Base-by-base conservation (phyloP, 768 basidiomycete genomes). In the Suillus brevipes region DNA sequence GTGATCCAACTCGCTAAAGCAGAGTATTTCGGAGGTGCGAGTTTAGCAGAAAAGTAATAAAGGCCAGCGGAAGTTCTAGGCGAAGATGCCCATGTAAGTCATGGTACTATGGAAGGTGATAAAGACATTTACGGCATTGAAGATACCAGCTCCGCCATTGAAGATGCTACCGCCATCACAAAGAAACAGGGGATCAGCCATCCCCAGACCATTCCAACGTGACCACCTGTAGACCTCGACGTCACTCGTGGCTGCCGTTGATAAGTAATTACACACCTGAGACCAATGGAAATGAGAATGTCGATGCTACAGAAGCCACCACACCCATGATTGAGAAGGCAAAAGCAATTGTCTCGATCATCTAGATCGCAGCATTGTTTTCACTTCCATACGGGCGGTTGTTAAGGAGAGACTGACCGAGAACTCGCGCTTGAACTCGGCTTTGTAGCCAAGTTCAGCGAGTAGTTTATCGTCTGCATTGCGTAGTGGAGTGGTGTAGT, bases 171-270 rank as follows among this genome's bases (percentile, higher is more conserved):
- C 6, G 83, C 80, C 78, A 87, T 80, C 34, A 91, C 90, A 66
- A 91, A 91, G 55, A 87, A 76, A 68, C 81, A 82, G 7, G 89
- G 90, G 68, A 90, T 88, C 34, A 90, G 76, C 90, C 89, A 91
- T 43, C 89, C 90, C 78, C 87, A 91, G 23, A 90, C 84, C 83
- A 91, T 86, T 18, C 90, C 90, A 28, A 89, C 88, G 75, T 91
- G 89, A 3, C 90, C 90, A 62, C 90, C 90, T 87, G 60, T 13
- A 8, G 1, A 37, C 53, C 34, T 62, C 60, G 38, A 23, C 47
- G 62, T 61, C 40, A 56, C 4, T 20, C 13, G 52, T n/a, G 25
- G 3, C 40, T 23, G 43, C 34, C 34, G 31, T 9, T 28, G 50
- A 63, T 37, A 13, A 25, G 45, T 34, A 55, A 37, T 14, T 18